These are phyloP conservation scores for Ophiocordyceps camponoti-leonardi DNA, from an alignment of 2,329 filamentous ascomycete genomes.

Conservation along the genomic window DNA sequence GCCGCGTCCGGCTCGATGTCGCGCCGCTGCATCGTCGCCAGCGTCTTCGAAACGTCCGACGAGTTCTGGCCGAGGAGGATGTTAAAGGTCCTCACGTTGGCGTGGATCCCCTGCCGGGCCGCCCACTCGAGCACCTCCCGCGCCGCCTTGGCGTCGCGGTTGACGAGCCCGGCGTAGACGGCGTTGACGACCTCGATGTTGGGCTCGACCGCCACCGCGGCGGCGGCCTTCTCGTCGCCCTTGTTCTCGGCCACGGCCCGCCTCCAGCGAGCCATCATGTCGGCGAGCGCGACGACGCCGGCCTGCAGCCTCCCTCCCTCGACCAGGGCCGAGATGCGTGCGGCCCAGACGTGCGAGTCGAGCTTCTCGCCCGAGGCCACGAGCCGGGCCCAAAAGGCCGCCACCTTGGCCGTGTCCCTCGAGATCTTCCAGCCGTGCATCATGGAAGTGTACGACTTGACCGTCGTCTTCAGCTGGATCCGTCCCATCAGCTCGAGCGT, in stretches of 20 bases:
- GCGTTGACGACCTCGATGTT: slow-evolving; percentile 52
- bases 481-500: slow-evolving; percentile 24
- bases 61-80: slow-evolving; percentile 43
- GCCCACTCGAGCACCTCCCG: slow-evolving; percentile 42
- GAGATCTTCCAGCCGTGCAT: slow-evolving; percentile 50
- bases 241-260: slow-evolving; percentile 11
- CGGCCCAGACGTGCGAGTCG: slow-evolving; percentile 52
- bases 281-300: slow-evolving; percentile 45
- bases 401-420: slow-evolving; percentile 40
- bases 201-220: slow-evolving; percentile 33
- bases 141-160: slow-evolving; percentile 29
- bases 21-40: slow-evolving; percentile 39
- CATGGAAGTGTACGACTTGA: slow-evolving; percentile 56
- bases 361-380: slow-evolving; percentile 36
- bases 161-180: slow-evolving; percentile 45
- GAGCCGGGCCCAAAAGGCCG: slow-evolving; percentile 52
- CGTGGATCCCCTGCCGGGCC: slow-evolving; percentile 32
- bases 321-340: slow-evolving; percentile 50
- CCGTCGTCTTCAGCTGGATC: slow-evolving; percentile 36
- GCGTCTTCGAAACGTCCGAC: slow-evolving; percentile 30
- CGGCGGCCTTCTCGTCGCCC: slow-evolving; percentile 8
- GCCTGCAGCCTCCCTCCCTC: slow-evolving; percentile 30
- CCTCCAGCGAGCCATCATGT: slow-evolving; percentile 48
- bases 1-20: slow-evolving; percentile 42
- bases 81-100: slow-evolving; percentile 48